Percentiles rank a stretch among this genome's conserved stretches.
These are phyloP conservation scores for Trichoderma citrinoviride DNA, from an alignment of 2,329 filamentous ascomycete genomes.

Conservation along the genomic window DNA sequence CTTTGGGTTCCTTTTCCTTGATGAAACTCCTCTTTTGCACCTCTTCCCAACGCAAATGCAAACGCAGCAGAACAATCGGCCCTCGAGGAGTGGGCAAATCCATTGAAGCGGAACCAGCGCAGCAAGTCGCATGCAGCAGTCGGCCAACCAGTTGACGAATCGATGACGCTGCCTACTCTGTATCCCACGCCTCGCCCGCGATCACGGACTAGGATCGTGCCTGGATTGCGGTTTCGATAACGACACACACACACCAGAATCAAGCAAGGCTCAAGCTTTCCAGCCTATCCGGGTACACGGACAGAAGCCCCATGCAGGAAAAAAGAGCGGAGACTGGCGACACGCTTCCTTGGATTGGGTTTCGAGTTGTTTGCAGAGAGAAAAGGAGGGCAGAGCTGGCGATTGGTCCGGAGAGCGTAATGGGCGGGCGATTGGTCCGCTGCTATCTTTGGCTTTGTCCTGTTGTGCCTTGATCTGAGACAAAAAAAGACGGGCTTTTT, in stretches of 20 bases:
- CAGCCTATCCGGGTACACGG: conserved; percentile 15
- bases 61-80: no score
- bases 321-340: conserved; percentile 4
- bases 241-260: background rate
- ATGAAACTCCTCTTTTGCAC: background rate
- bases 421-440: background rate
- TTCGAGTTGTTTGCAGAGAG: background rate
- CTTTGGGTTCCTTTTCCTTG: no score
- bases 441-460: background rate
- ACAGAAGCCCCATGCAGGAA: background rate
- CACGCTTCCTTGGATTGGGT: background rate
- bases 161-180: background rate
- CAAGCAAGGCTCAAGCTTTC: background rate
- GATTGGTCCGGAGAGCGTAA: background rate
- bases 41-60: background rate
- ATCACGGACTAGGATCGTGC: background rate
- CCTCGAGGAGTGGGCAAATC: no score
- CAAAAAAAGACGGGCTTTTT: background rate
- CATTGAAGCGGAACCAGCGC: background rate
- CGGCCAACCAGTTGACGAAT: conserved; percentile 15
- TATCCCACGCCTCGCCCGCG: background rate
- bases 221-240: conserved; percentile 7
- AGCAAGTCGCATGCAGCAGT: conserved; percentile 4
- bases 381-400: background rate
- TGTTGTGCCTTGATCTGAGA: background rate